These are phyloP conservation scores for Periconia macrospinosa DNA, from an alignment of 2,329 filamentous ascomycete species.

Conservation along the genomic window DNA sequence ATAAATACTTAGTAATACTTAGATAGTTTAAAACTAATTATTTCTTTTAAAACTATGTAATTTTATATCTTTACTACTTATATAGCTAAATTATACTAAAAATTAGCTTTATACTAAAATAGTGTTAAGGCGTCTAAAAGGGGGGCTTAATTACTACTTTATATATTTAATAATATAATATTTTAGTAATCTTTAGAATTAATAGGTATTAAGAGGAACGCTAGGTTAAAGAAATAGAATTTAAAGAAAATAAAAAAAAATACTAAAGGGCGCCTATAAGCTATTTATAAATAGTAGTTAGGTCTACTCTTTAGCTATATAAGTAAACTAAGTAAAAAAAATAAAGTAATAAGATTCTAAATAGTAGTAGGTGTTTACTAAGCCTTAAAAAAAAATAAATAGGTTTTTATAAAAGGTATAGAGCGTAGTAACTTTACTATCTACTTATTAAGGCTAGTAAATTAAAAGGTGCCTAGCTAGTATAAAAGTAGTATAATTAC, in stretches of 20 bases:
- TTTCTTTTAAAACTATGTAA: conserved; percentile 3
- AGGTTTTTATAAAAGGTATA: neutral
- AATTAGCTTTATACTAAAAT: conserved; percentile 5
- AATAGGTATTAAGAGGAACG: conserved; percentile 2
- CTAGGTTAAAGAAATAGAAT: neutral
- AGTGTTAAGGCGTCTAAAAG: conserved; percentile 6
- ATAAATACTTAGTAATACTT: conserved; percentile 1
- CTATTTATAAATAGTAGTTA: neutral
- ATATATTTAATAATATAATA: conserved; percentile 11
- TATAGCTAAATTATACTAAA: conserved; percentile 4
- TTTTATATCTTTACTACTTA: conserved; percentile 2
- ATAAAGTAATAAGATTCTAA: conserved; percentile 3
- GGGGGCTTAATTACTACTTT: conserved; percentile 7
- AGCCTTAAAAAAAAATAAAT: conserved; percentile 1
- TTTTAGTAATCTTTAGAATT: conserved; percentile 3
- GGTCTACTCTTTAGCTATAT: conserved; percentile 4
- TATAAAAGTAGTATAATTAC: conserved; percentile 13
- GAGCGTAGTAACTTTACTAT: conserved; percentile 2
- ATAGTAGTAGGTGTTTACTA: neutral
- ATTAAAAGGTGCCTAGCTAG: conserved; percentile 4
- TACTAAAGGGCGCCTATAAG: neutral
- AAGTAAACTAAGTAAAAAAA: conserved; percentile 2
- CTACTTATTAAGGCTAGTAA: conserved; percentile 1
- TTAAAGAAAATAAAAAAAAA: neutral
- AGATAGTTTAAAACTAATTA: conserved; percentile 3